Base-by-base conservation (phyloP, 768 basidiomycete genomes). In the Sistotremastrum suecicum region DNA sequence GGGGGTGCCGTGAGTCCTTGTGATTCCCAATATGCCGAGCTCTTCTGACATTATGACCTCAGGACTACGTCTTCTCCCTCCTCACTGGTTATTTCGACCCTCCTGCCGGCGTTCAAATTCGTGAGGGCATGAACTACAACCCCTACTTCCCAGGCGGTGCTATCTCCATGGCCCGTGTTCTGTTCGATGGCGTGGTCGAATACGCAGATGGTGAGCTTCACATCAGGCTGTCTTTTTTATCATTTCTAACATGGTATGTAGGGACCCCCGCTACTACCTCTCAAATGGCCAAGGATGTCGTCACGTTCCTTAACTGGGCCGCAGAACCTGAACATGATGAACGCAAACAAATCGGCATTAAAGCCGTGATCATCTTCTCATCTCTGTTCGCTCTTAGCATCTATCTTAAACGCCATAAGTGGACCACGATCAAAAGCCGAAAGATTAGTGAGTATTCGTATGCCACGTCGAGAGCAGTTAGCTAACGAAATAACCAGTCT, bases 261-360 rank as follows among this genome's bases (percentile, higher is more conserved):
- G 87, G 85, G 42, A 98, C 95, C 3, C 91, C 95, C 9, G 88
- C 94, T 8, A 99, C 95, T 41, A 82, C 90, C 5, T 86, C 89
- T 4, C 95, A 99, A 63, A 92, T 99, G 94, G 94, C 95, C 54
- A 99, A 98, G 74, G 95, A 99, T 59, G 91, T 99, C 45, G 76
- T 77, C 40, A 88, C 85, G 2, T 97, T 98, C 82, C 67, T 98
- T 42, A 79, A 78, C 67, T 98, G 92, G 92, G 88, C 94, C 11
- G 78, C 95, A 47, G 95, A 99, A 63, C 95, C 95, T 32, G 95
- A 99, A 63, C 86, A 92, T 57, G 95, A 99, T 59, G 84, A 92
- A 61, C 75, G 95, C 62, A 98, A 99, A 74, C 91, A 89, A 75
- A 81, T 82, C 60, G 94, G 95, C 53, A 69, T 98, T 63, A 92